Conservation (phyloP, 495 filamentous ascomycete species). For the Aspergillus funiculosus region DNA sequence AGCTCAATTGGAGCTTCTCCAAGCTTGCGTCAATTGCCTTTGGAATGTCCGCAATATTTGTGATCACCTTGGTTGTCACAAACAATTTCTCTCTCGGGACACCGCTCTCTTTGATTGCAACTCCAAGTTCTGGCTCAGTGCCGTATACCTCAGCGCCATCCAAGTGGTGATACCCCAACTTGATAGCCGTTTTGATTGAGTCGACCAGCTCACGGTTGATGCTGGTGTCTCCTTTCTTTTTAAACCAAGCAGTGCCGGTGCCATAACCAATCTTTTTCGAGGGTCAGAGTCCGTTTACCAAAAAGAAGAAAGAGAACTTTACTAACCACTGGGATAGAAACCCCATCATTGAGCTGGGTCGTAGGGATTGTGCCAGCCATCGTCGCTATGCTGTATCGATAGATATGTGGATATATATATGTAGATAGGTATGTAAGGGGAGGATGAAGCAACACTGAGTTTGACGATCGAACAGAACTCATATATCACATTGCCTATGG, state of each 20-base stretch:
- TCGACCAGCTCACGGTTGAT: constrained; percentile 45
- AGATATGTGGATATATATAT: not conserved
- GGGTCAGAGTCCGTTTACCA: constrained; percentile 1
- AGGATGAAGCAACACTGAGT: too few relatives aligned
- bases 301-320: not conserved
- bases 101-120: constrained; percentile 63
- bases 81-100: constrained; percentile 64
- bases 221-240: constrained; percentile 35
- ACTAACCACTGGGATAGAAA: constrained; percentile 64
- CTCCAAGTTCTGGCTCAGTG: constrained; percentile 71
- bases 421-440: too few relatives aligned
- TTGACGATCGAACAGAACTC: too few relatives aligned
- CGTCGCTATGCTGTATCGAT: not conserved
- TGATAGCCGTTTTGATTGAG: constrained; percentile 60
- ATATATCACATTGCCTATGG: too few relatives aligned
- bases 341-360: constrained; percentile 66
- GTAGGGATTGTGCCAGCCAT: constrained; percentile 30
- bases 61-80: constrained; percentile 68
- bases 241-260: constrained; percentile 58
- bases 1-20: constrained; percentile 66
- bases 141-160: constrained; percentile 81
- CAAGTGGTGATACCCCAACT: constrained; percentile 65
- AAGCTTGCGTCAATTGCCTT: constrained; percentile 64
- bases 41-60: constrained; percentile 54
- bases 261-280: constrained; percentile 59